A percentile compares a stretch with the other conserved stretches of the same genome.
phyloP scores from a whole-genome alignment of 176 grass and related monocot genomes.

The Calamus simplicifolius region DNA sequence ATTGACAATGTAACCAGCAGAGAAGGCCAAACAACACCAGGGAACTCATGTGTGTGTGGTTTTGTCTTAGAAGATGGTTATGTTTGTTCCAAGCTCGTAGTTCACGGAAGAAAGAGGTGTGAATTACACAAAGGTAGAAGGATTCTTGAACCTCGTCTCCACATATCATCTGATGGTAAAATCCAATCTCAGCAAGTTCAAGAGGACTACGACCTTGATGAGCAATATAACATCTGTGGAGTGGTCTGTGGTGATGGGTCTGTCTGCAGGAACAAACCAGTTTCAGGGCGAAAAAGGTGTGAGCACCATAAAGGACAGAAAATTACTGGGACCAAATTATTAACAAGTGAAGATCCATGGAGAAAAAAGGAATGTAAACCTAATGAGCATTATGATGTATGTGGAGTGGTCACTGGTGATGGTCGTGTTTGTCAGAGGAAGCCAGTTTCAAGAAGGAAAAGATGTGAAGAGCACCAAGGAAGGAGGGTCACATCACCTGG shows the following conservation, averaged over 20 bases:
- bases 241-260: constrained; percentile 15
- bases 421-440: constrained; percentile 6
- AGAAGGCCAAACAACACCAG: not conserved
- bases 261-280: constrained; percentile 16
- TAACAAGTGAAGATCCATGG: not conserved
- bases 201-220: constrained; percentile 1
- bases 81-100: constrained; percentile 41
- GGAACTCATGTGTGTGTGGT: constrained; percentile 25
- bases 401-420: constrained; percentile 6
- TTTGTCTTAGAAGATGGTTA: constrained; percentile 43
- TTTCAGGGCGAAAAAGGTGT: constrained; percentile 21
- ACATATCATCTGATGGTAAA: too few relatives aligned
- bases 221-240: constrained; percentile 5
- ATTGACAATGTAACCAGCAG: constrained; percentile 14
- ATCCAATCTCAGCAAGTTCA: not conserved
- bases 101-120: constrained; percentile 78
- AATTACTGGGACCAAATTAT: not conserved
- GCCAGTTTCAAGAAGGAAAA: constrained; percentile 23
- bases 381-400: not conserved
- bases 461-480: constrained; percentile 29
- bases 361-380: too few relatives aligned
- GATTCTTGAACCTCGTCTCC: constrained; percentile 9
- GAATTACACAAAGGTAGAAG: constrained; percentile 79
- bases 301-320: constrained; percentile 28
- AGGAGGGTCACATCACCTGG: constrained; percentile 11